Conservation (phyloP, 768 basidiomycete species). For the Leucosporidium creatinivorum region DNA sequence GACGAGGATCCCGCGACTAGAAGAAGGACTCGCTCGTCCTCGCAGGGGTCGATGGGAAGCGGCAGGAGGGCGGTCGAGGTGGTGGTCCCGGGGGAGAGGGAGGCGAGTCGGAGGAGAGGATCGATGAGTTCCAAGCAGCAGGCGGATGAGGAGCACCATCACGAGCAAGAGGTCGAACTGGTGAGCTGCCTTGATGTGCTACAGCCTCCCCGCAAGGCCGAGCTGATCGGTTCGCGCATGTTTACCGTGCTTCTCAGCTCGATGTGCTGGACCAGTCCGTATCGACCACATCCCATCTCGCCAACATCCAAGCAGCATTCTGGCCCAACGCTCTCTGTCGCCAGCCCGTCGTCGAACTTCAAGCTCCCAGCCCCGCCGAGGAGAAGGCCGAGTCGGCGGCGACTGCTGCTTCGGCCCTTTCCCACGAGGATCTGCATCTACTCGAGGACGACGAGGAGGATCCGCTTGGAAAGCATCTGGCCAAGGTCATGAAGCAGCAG, state of each 20-base stretch:
- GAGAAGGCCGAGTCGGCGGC: not conserved
- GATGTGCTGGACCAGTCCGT: conserved; percentile 11
- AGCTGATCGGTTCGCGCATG: not conserved
- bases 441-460: not conserved
- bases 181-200: not conserved
- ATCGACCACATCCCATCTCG: conserved; percentile 3
- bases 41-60: not conserved
- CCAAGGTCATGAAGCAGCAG: conserved; percentile 7
- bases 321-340: not conserved
- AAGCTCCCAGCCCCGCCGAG: not conserved
- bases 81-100: not conserved
- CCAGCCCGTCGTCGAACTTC: conserved; percentile 6
- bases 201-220: not conserved
- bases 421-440: not conserved
- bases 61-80: not conserved
- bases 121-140: not conserved
- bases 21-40: not conserved
- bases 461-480: conserved; percentile 1
- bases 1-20: not conserved
- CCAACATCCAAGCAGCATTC: conserved; percentile 4
- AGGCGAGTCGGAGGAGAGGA: not conserved
- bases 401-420: not conserved
- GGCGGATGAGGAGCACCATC: not conserved
- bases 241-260: not conserved
- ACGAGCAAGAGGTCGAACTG: conserved; percentile 1